Evolutionary conservation across 495 filamentous ascomycete species (phyloP), one percentile per base, ranked within the genome.

Genomic region (Cudoniella acicularis): DNA sequence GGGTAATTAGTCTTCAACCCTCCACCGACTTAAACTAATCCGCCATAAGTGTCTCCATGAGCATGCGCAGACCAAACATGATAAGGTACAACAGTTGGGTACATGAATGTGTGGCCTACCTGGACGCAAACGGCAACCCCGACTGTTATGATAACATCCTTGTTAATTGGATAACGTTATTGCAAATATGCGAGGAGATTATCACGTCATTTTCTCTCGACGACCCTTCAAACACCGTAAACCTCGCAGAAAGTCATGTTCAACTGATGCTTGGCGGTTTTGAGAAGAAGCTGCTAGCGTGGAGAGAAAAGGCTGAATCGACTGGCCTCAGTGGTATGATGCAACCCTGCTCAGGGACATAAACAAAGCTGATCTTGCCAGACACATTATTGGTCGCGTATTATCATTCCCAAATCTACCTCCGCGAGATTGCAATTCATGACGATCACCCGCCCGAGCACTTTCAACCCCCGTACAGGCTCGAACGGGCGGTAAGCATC

Each of bases 361-460:
- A 55, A 63, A 36, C 41, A 41, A 18, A 4, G 51, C 42, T 56
- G 13, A 62, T 21, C 18, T 0, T 40, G 22, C 45, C 26, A 77
- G 77, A 73, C 3, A 64, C 73, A 49, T 64, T 80, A 60, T 70
- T 68, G 30, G 68, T 81, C 50, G 75, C 77, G 66, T 82, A 78
- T 48, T 71, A 77, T 53, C 72, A 73, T 51, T 69, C 72, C 22
- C 66, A 73, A 24, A 70, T 83, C 9, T 74, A 73, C 24, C 70
- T 82, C 55, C 79, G 82, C 58, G 79, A 83, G 62, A 52, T 80
- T 8, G 77, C 74, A 36, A 67, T 80, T 27, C 75, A 78, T 42
- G 74, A 78, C 57, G 78, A 79, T 13, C 79, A 82, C 56, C 73
- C 76, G 24, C 75, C 78, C 11, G 76, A 75, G n/a, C 74, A 78